Conservation (phyloP, 2,329 filamentous ascomycete species). For the Dactylellina cionopaga region DNA sequence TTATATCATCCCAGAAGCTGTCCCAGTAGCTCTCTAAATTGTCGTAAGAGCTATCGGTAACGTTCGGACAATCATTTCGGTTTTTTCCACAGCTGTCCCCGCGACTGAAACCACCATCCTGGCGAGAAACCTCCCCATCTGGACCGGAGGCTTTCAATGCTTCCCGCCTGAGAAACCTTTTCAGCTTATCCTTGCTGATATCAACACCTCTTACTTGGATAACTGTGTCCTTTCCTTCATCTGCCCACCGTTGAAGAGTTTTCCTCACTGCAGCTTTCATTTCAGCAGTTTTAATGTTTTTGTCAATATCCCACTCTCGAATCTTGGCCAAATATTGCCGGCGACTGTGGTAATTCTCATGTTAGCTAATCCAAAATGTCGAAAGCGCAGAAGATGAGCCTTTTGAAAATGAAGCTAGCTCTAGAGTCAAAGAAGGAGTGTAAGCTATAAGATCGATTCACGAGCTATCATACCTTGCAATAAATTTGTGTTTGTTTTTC, state of each 20-base stretch:
- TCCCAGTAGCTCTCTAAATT: no score
- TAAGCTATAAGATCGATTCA: neutral
- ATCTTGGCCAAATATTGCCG: constrained; percentile 6
- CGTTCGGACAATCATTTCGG: no score
- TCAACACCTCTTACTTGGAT: neutral
- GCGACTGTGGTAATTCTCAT: no score
- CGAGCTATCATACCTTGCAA: constrained; percentile 4
- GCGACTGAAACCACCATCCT: no score
- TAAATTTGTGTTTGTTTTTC: neutral
- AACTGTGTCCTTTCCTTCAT: constrained; percentile 14
- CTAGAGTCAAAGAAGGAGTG: neutral
- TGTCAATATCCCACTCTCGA: constrained; percentile 15
- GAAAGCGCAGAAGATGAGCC: no score
- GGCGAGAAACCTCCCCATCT: no score
- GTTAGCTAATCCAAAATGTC: no score
- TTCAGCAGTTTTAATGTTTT: constrained; percentile 2
- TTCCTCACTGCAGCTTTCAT: constrained; percentile 5
- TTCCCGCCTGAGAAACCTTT: constrained; percentile 10
- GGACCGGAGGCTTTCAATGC: neutral
- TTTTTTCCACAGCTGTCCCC: no score
- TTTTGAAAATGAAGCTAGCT: neutral
- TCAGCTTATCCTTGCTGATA: constrained; percentile 6
- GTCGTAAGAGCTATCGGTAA: no score
- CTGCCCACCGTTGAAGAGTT: constrained; percentile 1
- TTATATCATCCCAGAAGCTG: no score